Base-by-base conservation (phyloP, 2,329 filamentous ascomycete species). In the Fusarium armeniacum region DNA sequence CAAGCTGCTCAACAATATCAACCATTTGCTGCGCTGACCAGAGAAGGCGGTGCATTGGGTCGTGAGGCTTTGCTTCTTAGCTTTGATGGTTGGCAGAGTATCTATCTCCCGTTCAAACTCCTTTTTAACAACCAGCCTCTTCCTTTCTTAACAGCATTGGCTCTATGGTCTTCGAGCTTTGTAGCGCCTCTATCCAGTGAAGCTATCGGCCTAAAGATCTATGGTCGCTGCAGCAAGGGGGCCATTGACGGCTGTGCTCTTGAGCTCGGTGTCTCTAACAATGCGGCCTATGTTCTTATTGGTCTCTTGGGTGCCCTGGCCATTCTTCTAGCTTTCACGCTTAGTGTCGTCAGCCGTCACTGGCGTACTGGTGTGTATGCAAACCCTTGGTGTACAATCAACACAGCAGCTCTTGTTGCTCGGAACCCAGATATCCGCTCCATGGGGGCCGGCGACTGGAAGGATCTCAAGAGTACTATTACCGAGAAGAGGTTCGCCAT, bases 1-100 rank as follows among this genome's bases (percentile, higher is more conserved):
- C 74, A 78, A 52, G 78, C 80, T 57, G 80, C 77, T 1, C 81
- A 81, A 54, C 76, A 81, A 13, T 82, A 81, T 43, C 81, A 82
- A 59, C 83, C 83, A 2, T 84, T 84, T 68, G 80, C 81, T 52
- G 78, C 80, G 1, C 73, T 87, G 3, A 75, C 79, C 8, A 74
- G 71, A 11, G 66, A 75, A 0, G 70, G 74, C 1, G 83, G 83
- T 7, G 81, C 80, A 0, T 52, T 71, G 0, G 83, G 83, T 0
- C 67, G 72, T 0, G 78, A 84, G 33, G 83, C 83, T 0, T 70
- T 85, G 20, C 81, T 78, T 12, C 75, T 84, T 7, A 77, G 81
- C 54, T 84, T 83, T 38, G 66, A 71, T 11, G 81, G 82, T 0
- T 65, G 80, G 51, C 74, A 76, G 49, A 78, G 77, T 11, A 71